phyloP scores from a whole-genome alignment of 441 rosid species.

The Brassica balearica region DNA sequence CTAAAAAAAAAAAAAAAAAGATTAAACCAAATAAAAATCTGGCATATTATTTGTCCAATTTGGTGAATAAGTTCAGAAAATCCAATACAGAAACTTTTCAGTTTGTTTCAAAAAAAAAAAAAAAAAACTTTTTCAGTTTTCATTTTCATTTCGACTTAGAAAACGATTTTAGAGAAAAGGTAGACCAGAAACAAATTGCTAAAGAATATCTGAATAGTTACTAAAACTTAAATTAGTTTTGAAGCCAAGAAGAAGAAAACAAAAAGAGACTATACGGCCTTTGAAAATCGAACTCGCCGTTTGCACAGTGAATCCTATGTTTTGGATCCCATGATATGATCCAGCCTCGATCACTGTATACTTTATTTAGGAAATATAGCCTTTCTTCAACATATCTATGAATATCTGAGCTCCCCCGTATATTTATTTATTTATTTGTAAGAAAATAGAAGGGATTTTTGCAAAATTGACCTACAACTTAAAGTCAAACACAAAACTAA shows the following conservation, averaged over 20 bases:
- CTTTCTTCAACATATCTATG: not conserved
- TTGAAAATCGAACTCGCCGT: conserved; percentile 36
- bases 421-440: too few species aligned
- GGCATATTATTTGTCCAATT: too few species aligned
- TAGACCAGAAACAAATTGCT: not conserved
- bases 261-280: conserved; percentile 8
- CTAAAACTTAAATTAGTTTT: not conserved
- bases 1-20: too few species aligned
- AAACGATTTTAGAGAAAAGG: not conserved
- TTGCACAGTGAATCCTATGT: conserved; percentile 46
- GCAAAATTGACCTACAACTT: too few species aligned
- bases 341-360: conserved; percentile 41
- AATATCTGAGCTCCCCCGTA: not conserved
- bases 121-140: too few species aligned
- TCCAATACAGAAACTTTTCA: too few species aligned
- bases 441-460: not conserved
- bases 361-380: not conserved
- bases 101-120: too few species aligned
- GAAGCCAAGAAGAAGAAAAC: not conserved
- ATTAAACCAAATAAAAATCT: too few species aligned
- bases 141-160: not conserved
- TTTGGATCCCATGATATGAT: conserved; percentile 38
- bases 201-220: too few species aligned
- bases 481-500: too few species aligned
- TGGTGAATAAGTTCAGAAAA: too few species aligned